Evolutionary conservation across 2,329 filamentous ascomycete species (phyloP).

Genomic region (Pseudopithomyces chartarum): DNA sequence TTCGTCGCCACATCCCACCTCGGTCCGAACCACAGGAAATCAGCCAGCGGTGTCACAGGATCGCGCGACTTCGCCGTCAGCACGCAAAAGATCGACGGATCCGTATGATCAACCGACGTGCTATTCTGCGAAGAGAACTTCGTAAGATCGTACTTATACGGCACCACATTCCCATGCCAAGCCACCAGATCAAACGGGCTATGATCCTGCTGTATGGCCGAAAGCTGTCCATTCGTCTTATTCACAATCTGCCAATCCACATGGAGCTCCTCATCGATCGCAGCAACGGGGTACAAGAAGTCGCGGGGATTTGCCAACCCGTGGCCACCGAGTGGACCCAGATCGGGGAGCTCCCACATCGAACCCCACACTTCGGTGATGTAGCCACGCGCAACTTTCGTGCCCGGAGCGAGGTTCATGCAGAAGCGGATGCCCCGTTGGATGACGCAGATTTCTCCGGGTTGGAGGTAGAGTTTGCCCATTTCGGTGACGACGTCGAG

Average conservation of each 20-base stretch:
- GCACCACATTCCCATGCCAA: conserved; percentile 50
- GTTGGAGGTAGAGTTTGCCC: conserved; percentile 45
- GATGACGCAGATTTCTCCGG: conserved; percentile 48
- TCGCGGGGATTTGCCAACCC: conserved; percentile 48
- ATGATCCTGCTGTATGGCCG: conserved; percentile 44
- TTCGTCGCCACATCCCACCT: conserved; percentile 47
- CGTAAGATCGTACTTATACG: conserved; percentile 62
- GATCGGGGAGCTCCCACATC: conserved; percentile 47
- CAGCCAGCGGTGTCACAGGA: conserved; percentile 41
- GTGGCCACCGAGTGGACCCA: conserved; percentile 47
- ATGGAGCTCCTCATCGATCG: conserved; percentile 43
- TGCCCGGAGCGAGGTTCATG: conserved; percentile 38
- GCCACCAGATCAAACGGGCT: conserved; percentile 51
- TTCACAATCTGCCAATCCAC: conserved; percentile 42
- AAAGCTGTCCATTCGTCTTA: conserved; percentile 43
- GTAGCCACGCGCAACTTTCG: conserved; percentile 43
- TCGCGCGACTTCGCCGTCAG: conserved; percentile 45
- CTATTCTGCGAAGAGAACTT: conserved; percentile 50
- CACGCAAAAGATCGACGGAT: conserved; percentile 46
- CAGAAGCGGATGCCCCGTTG: conserved; percentile 47
- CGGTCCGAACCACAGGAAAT: conserved; percentile 47
- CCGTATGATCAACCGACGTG: conserved; percentile 47
- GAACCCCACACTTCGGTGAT: conserved; percentile 49
- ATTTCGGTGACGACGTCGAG: conserved; percentile 48
- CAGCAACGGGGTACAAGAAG: conserved; percentile 45